Evolutionary conservation across 176 grass and related monocot genomes (phyloP), one percentile per base, ranked within the genome.

Genomic region (Aegilops bicornis): DNA sequence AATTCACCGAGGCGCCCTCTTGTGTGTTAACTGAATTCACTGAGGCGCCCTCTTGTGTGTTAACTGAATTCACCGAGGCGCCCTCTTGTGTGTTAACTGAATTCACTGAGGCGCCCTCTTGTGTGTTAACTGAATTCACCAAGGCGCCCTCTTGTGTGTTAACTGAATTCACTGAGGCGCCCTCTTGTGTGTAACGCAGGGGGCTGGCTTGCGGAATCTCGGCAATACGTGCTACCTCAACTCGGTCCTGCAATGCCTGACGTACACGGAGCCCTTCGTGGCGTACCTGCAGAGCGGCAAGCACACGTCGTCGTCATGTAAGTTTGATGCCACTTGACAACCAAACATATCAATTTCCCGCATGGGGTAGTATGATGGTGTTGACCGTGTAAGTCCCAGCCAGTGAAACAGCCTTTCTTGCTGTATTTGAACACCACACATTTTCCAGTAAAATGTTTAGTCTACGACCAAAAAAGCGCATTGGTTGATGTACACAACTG

Each of bases 141-240:
- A 24, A 73, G 70, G 30, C 73, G 54, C 27, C 27, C 52, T 47
- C 37, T 37, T 77, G 36, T 78, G 68, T 74, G 74, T 66, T 39
- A 43, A 43, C 45, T 35, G 5, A 36, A 36, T 48, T 48, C 47
- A 74, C 71, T 27, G 71, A 74, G 71, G 24, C 68, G 45, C 27
- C 43, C 43, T 47, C 37, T 37, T 83, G 36, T 78, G 68, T 78
- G 64, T 67, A 67, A 87, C 60, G 24, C 89, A 96, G 94, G 94
- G 89, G 73, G 94, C 89, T 43, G 94, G 91, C 84, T 86, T 96
- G 89, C 84, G 54, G n/a, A 96, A 96, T 79, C 91, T 89, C 24
- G 94, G 91, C 32, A 93, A 96, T 23, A 93, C 94, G 8, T 96
- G 91, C 82, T 96, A 93, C 82, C 91, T 96, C 64, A 93, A 96